These are phyloP conservation scores for Phaffomyces opuntiae DNA, from an alignment of 805 yeast genomes.

Conservation along the genomic window DNA sequence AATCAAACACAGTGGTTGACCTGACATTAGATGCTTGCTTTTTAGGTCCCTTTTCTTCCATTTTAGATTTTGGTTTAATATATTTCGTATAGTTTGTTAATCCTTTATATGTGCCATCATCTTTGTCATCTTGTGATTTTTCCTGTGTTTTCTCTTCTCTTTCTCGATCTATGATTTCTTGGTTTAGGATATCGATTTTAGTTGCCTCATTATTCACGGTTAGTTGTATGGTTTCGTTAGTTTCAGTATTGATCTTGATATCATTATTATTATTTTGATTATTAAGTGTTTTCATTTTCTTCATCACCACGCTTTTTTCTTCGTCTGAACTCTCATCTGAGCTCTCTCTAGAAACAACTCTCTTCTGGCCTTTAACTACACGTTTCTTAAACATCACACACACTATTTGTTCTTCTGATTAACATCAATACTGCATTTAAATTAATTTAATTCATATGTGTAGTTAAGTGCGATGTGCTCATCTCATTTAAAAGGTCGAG, in stretches of 20 bases:
- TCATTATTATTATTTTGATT: neutral
- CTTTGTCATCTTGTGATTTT: neutral
- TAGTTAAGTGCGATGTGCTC: too few relatives aligned
- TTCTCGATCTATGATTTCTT: conserved; percentile 16
- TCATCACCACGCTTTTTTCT: conserved; percentile 7
- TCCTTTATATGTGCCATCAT: conserved; percentile 24
- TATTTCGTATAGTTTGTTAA: conserved; percentile 20
- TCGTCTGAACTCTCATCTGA: neutral
- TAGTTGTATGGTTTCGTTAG: neutral
- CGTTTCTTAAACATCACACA: conserved; percentile 35
- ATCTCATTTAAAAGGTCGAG: too few relatives aligned
- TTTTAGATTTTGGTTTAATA: conserved; percentile 15
- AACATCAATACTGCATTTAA: too few relatives aligned
- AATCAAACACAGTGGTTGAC: conserved; percentile 70
- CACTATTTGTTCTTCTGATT: neutral
- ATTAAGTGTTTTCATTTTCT: conserved; percentile 6
- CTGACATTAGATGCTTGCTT: conserved; percentile 42
- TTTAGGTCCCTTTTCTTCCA: conserved; percentile 30
- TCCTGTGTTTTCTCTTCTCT: conserved; percentile 4
- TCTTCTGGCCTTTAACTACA: conserved; percentile 15
- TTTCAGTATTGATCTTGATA: neutral
- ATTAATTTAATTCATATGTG: too few relatives aligned
- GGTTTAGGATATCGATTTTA: conserved; percentile 16
- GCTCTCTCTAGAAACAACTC: conserved; percentile 5
- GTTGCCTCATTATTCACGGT: conserved; percentile 21